A percentile compares a stretch with the other conserved stretches of the same genome.
Evolutionary conservation across 2,329 filamentous ascomycete species (phyloP).

Genomic region (Epichloe festucae): DNA sequence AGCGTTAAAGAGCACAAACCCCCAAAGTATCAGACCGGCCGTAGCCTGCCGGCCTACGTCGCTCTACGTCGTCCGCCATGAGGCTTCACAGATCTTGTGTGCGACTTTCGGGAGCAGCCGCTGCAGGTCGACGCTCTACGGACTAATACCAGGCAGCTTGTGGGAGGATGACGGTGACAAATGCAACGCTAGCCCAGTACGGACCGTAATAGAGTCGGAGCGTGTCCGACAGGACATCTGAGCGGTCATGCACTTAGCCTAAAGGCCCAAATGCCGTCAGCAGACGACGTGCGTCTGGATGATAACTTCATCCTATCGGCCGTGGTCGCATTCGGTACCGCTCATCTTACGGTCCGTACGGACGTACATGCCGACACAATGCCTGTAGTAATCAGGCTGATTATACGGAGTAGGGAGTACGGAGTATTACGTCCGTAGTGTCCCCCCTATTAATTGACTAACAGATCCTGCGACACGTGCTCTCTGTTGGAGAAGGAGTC

Average conservation of each 20-base stretch:
- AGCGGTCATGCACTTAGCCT: not conserved
- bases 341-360: not conserved
- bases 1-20: too few species aligned
- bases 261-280: not conserved
- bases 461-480: too few species aligned
- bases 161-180: not conserved
- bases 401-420: too few species aligned
- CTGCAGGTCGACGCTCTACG: not conserved
- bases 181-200: not conserved
- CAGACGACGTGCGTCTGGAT: not conserved
- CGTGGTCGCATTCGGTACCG: not conserved
- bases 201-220: not conserved
- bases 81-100: not conserved
- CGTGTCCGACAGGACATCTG: not conserved
- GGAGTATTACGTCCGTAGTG: too few species aligned
- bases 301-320: not conserved
- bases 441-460: too few species aligned
- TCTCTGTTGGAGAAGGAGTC: too few species aligned
- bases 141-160: not conserved
- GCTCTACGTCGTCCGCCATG: not conserved
- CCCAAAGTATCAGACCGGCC: too few species aligned
- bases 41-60: not conserved
- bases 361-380: not conserved
- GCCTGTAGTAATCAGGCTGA: too few species aligned
- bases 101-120: not conserved